These are phyloP conservation scores for Leccinum broughii DNA, from an alignment of 768 basidiomycete species.

Conservation along the genomic window DNA sequence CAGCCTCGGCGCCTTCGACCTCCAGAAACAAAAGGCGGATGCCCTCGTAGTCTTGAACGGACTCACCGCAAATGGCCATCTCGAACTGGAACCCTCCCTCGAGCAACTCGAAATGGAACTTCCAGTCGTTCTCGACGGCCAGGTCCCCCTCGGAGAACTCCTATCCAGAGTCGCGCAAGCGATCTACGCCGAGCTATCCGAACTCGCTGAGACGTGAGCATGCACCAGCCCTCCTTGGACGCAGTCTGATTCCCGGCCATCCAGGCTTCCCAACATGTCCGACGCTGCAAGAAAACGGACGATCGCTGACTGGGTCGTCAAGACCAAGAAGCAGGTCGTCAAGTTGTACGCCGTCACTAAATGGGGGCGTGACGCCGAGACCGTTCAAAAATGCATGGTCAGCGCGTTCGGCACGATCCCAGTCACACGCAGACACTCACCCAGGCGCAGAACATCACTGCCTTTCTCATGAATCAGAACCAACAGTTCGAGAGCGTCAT, in stretches of 20 bases:
- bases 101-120: constrained; percentile 74
- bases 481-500: constrained; percentile 77
- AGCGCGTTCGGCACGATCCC: background rate
- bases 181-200: constrained; percentile 80
- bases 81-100: constrained; percentile 40
- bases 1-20: constrained; percentile 18
- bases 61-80: constrained; percentile 35
- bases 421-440: constrained; percentile 1
- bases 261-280: constrained; percentile 78
- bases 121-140: constrained; percentile 69
- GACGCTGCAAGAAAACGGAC: constrained; percentile 77
- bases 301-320: constrained; percentile 88
- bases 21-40: constrained; percentile 33
- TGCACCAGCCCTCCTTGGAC: background rate
- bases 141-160: constrained; percentile 70
- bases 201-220: constrained; percentile 83
- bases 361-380: constrained; percentile 83
- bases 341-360: constrained; percentile 85
- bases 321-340: constrained; percentile 85
- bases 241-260: constrained; percentile 5
- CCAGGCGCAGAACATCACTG: constrained; percentile 70
- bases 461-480: constrained; percentile 84
- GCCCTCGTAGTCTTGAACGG: constrained; percentile 31
- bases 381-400: constrained; percentile 88
- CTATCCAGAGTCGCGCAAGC: constrained; percentile 76